Evolutionary conservation across 2,329 filamentous ascomycete species (phyloP).

Genomic region (Trichophyton rubrum): DNA sequence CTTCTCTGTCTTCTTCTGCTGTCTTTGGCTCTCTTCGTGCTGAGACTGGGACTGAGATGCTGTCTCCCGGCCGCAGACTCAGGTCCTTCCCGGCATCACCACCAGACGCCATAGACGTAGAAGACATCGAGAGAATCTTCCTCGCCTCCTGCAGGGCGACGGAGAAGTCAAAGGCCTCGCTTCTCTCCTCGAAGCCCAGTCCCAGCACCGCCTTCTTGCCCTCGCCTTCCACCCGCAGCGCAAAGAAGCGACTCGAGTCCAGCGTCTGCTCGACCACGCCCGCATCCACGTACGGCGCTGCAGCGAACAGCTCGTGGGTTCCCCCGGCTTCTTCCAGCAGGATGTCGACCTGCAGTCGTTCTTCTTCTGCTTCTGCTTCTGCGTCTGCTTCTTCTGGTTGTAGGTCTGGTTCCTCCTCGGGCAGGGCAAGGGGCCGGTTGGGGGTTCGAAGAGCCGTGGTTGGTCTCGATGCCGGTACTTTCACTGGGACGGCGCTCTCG

Average conservation of each 20-base stretch:
- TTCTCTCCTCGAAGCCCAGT: conserved; percentile 76
- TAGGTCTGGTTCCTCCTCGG: conserved; percentile 9
- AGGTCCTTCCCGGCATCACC: conserved; percentile 48
- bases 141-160: conserved; percentile 68
- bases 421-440: conserved; percentile 10
- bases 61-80: conserved; percentile 79
- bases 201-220: conserved; percentile 68
- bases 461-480: conserved; percentile 4
- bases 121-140: conserved; percentile 43
- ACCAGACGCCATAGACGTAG: neutral
- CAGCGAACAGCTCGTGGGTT: conserved; percentile 57
- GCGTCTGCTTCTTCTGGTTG: conserved; percentile 16
- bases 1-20: conserved; percentile 24
- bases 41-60: conserved; percentile 71
- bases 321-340: conserved; percentile 66
- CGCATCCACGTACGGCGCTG: conserved; percentile 59
- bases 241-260: conserved; percentile 75
- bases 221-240: conserved; percentile 64
- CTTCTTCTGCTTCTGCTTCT: conserved; percentile 25
- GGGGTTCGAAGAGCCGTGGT: neutral
- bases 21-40: conserved; percentile 27
- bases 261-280: conserved; percentile 62
- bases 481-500: conserved; percentile 51
- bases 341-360: conserved; percentile 58
- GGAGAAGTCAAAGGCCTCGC: conserved; percentile 74